phyloP scores from a whole-genome alignment of 176 grass and related monocot species.

The Juncus effusus region DNA sequence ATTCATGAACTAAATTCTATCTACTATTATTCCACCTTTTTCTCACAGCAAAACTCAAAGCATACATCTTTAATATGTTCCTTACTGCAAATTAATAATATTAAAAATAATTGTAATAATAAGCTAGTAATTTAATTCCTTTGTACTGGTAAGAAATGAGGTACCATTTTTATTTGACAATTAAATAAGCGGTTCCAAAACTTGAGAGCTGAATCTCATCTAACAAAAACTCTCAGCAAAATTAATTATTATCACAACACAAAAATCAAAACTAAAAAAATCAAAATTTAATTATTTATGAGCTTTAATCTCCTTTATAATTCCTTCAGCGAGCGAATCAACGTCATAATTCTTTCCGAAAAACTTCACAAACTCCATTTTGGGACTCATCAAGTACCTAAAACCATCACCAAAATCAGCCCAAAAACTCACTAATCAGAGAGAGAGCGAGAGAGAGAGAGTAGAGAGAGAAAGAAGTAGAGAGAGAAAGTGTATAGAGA shows the following conservation, averaged over 20 bases:
- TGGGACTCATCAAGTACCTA: slow-evolving; percentile 78
- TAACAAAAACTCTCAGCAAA: slow-evolving; percentile 5
- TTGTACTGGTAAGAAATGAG: background rate
- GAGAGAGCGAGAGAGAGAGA: background rate
- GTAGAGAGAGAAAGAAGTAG: slow-evolving; percentile 1
- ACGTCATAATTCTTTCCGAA: slow-evolving; percentile 68
- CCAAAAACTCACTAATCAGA: background rate
- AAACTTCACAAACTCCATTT: slow-evolving; percentile 62
- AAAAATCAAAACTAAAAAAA: too few species aligned
- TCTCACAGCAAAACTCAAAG: too few species aligned
- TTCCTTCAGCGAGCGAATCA: slow-evolving; percentile 61
- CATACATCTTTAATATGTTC: too few species aligned
- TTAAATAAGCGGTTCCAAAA: background rate
- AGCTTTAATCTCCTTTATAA: slow-evolving; percentile 44
- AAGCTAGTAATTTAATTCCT: background rate
- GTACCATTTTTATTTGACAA: background rate
- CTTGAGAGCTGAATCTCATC: background rate
- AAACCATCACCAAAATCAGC: slow-evolving; percentile 7
- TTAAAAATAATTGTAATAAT: background rate
- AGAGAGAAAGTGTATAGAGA: background rate
- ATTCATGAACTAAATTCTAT: too few species aligned
- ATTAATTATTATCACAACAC: background rate
- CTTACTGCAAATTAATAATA: too few species aligned
- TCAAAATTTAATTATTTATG: slow-evolving; percentile 24
- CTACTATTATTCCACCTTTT: too few species aligned